These are phyloP conservation scores for Arthrobotrys conoides DNA, from an alignment of 2,329 filamentous ascomycete genomes.

Conservation along the genomic window DNA sequence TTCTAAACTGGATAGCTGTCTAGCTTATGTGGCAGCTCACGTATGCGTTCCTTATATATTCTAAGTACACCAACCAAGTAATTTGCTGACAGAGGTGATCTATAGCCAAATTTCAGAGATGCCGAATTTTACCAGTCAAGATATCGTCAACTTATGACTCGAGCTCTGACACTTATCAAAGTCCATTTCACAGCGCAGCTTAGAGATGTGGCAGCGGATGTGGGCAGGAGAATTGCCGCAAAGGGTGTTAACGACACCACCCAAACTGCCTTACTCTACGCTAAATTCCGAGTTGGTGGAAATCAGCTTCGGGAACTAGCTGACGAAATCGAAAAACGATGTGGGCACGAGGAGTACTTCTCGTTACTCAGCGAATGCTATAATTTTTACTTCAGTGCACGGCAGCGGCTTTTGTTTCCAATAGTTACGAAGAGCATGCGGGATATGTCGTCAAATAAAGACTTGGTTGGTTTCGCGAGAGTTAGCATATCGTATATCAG, in stretches of 20 bases:
- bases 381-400: slow-evolving; percentile 62
- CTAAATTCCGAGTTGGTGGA: slow-evolving; percentile 78
- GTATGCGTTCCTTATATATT: slow-evolving; percentile 69
- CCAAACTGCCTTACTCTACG: slow-evolving; percentile 79
- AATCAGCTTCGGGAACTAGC: slow-evolving; percentile 77
- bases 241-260: slow-evolving; percentile 80
- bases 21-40: slow-evolving; percentile 91
- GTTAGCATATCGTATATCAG: slow-evolving; percentile 77
- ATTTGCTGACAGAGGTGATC: neutral
- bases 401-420: slow-evolving; percentile 63
- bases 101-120: slow-evolving; percentile 62
- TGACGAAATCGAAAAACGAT: slow-evolving; percentile 77
- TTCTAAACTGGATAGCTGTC: slow-evolving; percentile 86
- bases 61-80: slow-evolving; percentile 1
- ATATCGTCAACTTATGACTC: slow-evolving; percentile 68
- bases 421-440: slow-evolving; percentile 66
- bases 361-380: slow-evolving; percentile 64
- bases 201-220: slow-evolving; percentile 75
- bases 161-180: slow-evolving; percentile 77
- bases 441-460: slow-evolving; percentile 72
- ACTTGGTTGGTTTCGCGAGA: slow-evolving; percentile 76
- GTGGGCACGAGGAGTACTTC: slow-evolving; percentile 72
- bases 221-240: slow-evolving; percentile 72
- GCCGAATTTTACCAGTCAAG: slow-evolving; percentile 69
- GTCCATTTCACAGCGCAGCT: slow-evolving; percentile 77